Evolutionary conservation across 78 protist species (phyloP), one percentile per base, ranked within the genome.

Genomic region (Dictyostelium capitatum): DNA sequence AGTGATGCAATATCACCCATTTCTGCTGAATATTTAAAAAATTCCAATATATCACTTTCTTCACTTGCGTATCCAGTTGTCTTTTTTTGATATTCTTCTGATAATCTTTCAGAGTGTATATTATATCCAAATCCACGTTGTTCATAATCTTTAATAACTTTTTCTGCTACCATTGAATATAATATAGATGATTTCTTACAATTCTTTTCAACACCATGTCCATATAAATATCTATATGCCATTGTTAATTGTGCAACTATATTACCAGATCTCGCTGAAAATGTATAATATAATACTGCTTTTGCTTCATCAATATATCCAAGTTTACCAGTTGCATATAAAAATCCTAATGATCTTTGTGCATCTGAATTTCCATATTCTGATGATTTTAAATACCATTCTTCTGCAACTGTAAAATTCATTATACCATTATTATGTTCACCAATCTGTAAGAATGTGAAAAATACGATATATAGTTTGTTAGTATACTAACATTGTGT

Each of bases 191-290:
- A 84, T 47, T 79, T 54, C 79, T 15, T 46, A 67, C 98, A 97
- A 14, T 43, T 54, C 82, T 91, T 87, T 7, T 83, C 77, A 23
- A 95, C 95, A 15, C 96, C 97, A 54, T 85, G 43, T 14, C 98
- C 98, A 73, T 82, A 47, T 62, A 73, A 65, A 82, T 97, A 84
- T 25, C 96, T 90, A 65, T 97, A 92, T 6, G 94, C 97, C 50
- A 97, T 74, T 2, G 94, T 80, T 9, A 92, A 25, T 48, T 84
- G 74, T 10, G 96, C 93, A 4, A 89, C 84, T 1, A 69, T 75
- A 56, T 87, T 72, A 5, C 95, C 97, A 3, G 95, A 83, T 54
- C 19, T 54, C 1, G 98, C 96, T 1, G 98, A 95, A 73, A 97
- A 97, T 51, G 87, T 81, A 57, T 67, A 74, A 54, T 92, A 80